Percentiles rank a stretch among this genome's conserved stretches.
Evolutionary conservation across 441 rosid genomes (phyloP).

Genomic region (Eruca vesicaria): DNA sequence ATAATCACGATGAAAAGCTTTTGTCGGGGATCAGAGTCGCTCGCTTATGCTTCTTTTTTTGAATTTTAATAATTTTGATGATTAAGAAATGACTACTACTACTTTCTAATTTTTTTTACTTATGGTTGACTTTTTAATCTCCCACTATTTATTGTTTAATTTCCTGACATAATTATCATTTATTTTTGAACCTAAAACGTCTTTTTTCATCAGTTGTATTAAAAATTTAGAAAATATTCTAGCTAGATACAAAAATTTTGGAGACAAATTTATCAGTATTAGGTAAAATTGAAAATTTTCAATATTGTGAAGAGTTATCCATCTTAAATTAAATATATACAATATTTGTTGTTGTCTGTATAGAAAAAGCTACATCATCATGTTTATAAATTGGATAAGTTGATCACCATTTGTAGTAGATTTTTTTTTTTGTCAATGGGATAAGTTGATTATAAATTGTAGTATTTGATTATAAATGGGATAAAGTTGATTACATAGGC

Average conservation of each 20-base stretch:
- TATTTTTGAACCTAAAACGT: neutral
- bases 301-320: neutral
- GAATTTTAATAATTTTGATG: neutral
- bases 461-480: too few relatives aligned
- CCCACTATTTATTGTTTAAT: neutral
- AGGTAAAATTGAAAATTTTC: neutral
- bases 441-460: neutral
- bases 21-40: neutral
- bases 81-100: neutral
- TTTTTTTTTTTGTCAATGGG: neutral
- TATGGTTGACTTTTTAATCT: neutral
- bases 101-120: neutral
- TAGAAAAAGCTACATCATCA: neutral
- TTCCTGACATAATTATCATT: neutral
- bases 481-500: too few relatives aligned
- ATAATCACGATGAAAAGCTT: neutral
- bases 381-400: neutral
- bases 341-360: neutral
- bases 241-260: neutral
- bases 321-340: neutral
- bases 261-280: neutral
- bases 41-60: neutral
- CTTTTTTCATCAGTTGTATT: neutral
- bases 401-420: neutral
- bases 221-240: too few relatives aligned